Evolutionary conservation across 2,329 filamentous ascomycete genomes (phyloP), one percentile per base, ranked within the genome.

Genomic region (Aspergillus piperis): DNA sequence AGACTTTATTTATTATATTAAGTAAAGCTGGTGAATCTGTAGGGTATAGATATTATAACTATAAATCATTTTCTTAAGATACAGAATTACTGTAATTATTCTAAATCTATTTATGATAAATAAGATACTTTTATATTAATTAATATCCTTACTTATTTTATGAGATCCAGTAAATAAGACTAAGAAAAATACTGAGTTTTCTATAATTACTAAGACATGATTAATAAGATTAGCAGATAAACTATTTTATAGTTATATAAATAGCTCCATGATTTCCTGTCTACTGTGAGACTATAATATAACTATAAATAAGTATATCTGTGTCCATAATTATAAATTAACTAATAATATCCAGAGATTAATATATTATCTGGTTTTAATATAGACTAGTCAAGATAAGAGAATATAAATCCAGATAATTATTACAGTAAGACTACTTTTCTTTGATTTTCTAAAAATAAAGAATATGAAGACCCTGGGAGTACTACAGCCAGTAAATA

Each of bases 11-110:
- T 76, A 65, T 71, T 69, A 77, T 5, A 78, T 67, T 7, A 78
- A 62, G 67, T 75, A 64, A 15, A 78, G 66, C 15, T 67, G 62
- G 54, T 66, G 64, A 57, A 69, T 68, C 27, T 62, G 59, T 49
- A 65, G 63, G 30, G 66, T 68, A 50, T 61, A 68, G 25, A 69
- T 70, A 48, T 75, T 73, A 57, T 75, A 75, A 19, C 70, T 64
- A 49, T 76, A 61, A 48, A 79, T 71, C 11, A 78, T 66, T 63
- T 77, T 60, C n/a, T n/a, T n/a, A n/a, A n/a, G n/a, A n/a, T n/a
- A n/a, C n/a, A n/a, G n/a, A n/a, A n/a, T n/a, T n/a, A n/a, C n/a
- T n/a, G n/a, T n/a, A n/a, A n/a, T n/a, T n/a, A n/a, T n/a, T n/a
- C n/a, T n/a, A n/a, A n/a, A n/a, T n/a, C n/a, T n/a, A n/a, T n/a